Evolutionary conservation across 371 early-diverging fungal species (phyloP), one percentile per base, ranked within the genome.

Genomic region (Rhizopus stolonifer): DNA sequence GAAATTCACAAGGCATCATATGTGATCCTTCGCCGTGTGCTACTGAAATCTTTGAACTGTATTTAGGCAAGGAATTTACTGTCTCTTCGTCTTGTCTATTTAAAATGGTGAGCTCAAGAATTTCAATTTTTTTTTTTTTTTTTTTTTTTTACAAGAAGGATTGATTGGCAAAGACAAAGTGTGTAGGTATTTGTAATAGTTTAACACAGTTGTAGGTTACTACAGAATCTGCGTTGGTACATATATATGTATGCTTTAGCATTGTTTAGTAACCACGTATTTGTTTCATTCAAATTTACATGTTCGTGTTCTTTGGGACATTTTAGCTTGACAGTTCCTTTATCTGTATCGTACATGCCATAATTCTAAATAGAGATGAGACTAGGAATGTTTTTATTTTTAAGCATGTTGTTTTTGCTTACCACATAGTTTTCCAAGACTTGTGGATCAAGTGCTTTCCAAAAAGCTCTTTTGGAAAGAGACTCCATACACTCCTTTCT

Each of bases 281-380:
- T n/a, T n/a, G n/a, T n/a, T n/a, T n/a, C n/a, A n/a, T n/a, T n/a
- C n/a, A n/a, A n/a, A n/a, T n/a, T 60, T 70, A 72, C 76, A 32
- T 65, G 61, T 70, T 76, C 77, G 39, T 70, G 67, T 21, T 66
- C 65, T 53, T 49, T 65, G 1, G 64, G 66, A n/a, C 69, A 68
- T 33, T 76, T 76, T 14, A 76, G 48, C 14, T 59, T 69, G 1
- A 72, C 51, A 9, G 64, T 72, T 4, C 77, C 77, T 8, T 72
- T 49, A 13, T 69, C 59, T 4, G 69, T 64, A 8, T 76, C 63
- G 38, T 76, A 76, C 57, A 76, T 49, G 1, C 73, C 77, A 42
- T 72, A 70, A 19, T 65, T 44, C 71, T 74, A 36, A n/a, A 36
- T 14, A 36, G 14, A 3, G 13, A 2, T 13, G n/a, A n/a, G n/a